Conservation (phyloP, 2,329 filamentous ascomycete species). For the Macrophomina tecta region DNA sequence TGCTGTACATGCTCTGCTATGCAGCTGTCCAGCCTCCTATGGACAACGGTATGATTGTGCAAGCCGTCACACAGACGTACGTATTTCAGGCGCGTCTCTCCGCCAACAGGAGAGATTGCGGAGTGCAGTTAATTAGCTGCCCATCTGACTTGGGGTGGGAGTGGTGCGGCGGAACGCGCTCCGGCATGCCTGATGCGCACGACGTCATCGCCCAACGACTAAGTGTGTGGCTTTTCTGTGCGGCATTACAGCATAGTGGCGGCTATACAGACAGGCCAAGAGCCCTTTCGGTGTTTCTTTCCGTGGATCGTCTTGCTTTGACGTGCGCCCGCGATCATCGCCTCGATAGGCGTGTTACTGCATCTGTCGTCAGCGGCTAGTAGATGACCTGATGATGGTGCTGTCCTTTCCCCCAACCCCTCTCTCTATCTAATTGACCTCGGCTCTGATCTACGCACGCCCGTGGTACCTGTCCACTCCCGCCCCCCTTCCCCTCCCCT, state of each 20-base stretch:
- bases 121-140: constrained; percentile 5
- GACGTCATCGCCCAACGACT: background rate
- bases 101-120: constrained; percentile 1
- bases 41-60: background rate
- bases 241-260: background rate
- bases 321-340: background rate
- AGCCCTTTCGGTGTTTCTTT: background rate
- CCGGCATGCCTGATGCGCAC: background rate
- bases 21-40: background rate
- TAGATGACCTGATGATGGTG: background rate
- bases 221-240: background rate
- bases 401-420: background rate
- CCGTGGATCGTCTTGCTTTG: background rate
- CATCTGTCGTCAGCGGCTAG: background rate
- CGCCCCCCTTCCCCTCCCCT: background rate
- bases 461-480: background rate
- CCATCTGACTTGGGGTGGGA: background rate
- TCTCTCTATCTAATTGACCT: background rate
- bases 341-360: background rate
- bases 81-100: background rate
- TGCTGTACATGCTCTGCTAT: background rate
- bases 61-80: background rate
- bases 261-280: constrained; percentile 10
- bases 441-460: constrained; percentile 1
- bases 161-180: background rate